phyloP scores from a whole-genome alignment of 225 moss, liverwort and hornwort genomes.

The Physcomitrium patens region DNA sequence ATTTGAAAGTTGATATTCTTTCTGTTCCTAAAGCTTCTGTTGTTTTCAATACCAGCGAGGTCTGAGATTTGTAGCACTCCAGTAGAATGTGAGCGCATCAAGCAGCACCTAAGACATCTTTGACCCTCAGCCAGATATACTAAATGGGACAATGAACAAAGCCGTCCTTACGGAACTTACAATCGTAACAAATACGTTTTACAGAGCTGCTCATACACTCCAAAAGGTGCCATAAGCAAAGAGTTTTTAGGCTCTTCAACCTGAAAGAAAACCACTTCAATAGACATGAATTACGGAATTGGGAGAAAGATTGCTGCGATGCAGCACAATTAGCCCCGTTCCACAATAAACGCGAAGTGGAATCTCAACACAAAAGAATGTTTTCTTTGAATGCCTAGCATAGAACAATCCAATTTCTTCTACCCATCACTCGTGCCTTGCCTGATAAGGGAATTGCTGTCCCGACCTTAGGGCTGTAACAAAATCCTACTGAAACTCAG shows the following conservation, averaged over 20 bases:
- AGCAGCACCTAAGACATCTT: no score
- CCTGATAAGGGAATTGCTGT: slow-evolving; percentile 18
- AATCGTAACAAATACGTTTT: background rate
- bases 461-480: background rate
- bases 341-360: background rate
- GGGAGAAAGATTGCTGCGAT: background rate
- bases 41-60: no score
- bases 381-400: slow-evolving; percentile 8
- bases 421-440: slow-evolving; percentile 15
- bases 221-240: background rate
- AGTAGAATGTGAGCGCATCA: no score
- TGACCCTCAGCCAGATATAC: background rate
- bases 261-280: background rate
- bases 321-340: background rate
- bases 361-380: slow-evolving; percentile 11
- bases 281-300: background rate
- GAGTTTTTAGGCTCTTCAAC: background rate
- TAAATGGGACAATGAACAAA: slow-evolving; percentile 3
- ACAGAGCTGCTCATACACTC: slow-evolving; percentile 1
- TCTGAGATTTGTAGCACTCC: no score
- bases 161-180: background rate
- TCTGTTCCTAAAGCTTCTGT: no score
- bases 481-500: slow-evolving; percentile 1
- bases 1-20: no score
- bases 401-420: slow-evolving; percentile 1